A percentile compares a stretch with the other conserved stretches of the same genome.
Conservation (phyloP, 2,329 filamentous ascomycete genomes). For the Curvularia verruculosa region DNA sequence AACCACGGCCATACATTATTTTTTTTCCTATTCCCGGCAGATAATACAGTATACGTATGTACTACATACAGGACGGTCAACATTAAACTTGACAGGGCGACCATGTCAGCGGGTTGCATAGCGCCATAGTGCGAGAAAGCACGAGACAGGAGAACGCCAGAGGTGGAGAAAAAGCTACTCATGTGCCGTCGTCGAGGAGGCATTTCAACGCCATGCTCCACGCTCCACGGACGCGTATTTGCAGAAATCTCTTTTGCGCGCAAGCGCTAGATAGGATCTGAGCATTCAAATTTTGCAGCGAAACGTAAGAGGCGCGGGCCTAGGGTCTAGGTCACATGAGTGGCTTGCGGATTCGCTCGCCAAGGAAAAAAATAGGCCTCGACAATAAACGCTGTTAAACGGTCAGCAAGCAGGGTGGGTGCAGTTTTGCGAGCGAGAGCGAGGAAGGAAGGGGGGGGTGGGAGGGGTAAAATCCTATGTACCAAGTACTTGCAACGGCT, state of each 20-base stretch:
- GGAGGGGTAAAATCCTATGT: slow-evolving; percentile 18
- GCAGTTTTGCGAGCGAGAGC: slow-evolving; percentile 16
- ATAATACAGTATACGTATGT: too few relatives aligned
- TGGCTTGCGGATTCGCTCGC: slow-evolving; percentile 8
- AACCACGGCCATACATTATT: background rate
- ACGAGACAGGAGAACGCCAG: slow-evolving; percentile 20
- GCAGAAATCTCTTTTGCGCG: slow-evolving; percentile 14
- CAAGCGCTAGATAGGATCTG: slow-evolving; percentile 17
- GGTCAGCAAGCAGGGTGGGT: too few relatives aligned
- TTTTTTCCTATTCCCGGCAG: background rate
- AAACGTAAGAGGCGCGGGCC: slow-evolving; percentile 23
- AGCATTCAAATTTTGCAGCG: slow-evolving; percentile 11
- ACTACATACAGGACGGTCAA: background rate
- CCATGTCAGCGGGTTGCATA: slow-evolving; percentile 5
- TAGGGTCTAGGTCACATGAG: slow-evolving; percentile 13
- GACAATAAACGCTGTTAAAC: too few relatives aligned
- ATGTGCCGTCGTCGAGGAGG: slow-evolving; percentile 2
- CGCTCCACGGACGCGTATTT: slow-evolving; percentile 9
- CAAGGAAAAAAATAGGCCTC: too few relatives aligned
- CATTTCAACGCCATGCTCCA: slow-evolving; percentile 2
- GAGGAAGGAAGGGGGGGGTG: slow-evolving; percentile 17
- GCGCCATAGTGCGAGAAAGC: slow-evolving; percentile 17
- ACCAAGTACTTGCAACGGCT: slow-evolving; percentile 20
- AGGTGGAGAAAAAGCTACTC: slow-evolving; percentile 18
- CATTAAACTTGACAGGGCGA: slow-evolving; percentile 9